A percentile compares a stretch with the other conserved stretches of the same genome.
Conservation (phyloP, 495 filamentous ascomycete genomes). For the Umbilicaria muhlenbergii region DNA sequence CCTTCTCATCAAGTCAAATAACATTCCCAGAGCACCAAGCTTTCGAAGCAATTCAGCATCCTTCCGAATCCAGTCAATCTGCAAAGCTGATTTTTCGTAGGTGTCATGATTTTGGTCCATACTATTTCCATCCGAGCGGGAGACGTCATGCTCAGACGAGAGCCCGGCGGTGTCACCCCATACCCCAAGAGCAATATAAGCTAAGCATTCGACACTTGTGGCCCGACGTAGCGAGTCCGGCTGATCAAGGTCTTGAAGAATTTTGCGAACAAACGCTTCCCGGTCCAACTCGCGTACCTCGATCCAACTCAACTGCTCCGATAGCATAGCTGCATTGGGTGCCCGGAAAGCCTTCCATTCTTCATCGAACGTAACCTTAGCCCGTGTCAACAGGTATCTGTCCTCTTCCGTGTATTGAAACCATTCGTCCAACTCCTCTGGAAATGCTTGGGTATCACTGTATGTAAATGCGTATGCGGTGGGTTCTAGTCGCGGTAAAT, state of each 20-base stretch:
- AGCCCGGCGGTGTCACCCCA: constrained; percentile 60
- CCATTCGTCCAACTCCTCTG: constrained; percentile 92
- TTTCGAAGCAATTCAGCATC: constrained; percentile 44
- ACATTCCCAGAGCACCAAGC: constrained; percentile 38
- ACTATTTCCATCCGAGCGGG: constrained; percentile 8
- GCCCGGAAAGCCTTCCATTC: constrained; percentile 38
- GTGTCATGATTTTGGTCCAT: constrained; percentile 20
- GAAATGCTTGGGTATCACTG: constrained; percentile 60
- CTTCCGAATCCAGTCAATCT: constrained; percentile 54
- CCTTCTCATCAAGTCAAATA: constrained; percentile 44
- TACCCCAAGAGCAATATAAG: constrained; percentile 61
- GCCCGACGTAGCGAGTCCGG: constrained; percentile 37
- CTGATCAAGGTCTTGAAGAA: constrained; percentile 26
- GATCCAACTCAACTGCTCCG: constrained; percentile 32
- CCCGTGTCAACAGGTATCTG: constrained; percentile 45
- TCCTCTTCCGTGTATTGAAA: constrained; percentile 80
- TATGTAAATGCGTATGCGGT: constrained; percentile 91
- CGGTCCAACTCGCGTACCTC: constrained; percentile 28
- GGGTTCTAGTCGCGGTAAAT: constrained; percentile 62
- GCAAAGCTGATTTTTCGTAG: constrained; percentile 35
- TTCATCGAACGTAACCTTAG: constrained; percentile 56
- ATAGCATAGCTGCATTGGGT: constrained; percentile 21
- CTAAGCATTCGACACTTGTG: constrained; percentile 56
- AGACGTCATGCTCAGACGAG: constrained; percentile 14
- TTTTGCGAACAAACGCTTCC: constrained; percentile 26